Base-by-base conservation (phyloP, 805 yeast genomes). In the Blastobotrys muscicola region DNA sequence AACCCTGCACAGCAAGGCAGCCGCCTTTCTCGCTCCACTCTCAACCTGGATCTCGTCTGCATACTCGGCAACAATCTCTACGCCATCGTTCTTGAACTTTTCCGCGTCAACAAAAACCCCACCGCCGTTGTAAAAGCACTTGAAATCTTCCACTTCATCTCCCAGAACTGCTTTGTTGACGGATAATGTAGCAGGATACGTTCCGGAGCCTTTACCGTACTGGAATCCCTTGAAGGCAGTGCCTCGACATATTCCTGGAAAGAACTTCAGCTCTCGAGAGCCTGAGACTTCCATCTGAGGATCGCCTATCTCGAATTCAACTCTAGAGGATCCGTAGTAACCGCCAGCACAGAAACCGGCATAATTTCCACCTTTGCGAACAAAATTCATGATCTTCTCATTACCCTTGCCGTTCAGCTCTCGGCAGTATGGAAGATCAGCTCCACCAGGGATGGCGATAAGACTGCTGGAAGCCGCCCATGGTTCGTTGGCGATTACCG, bases 321-420 rank as follows among this genome's bases (percentile, higher is more conserved):
- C 80, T 34, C 80, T 62, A 0, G 72, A 62, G 9, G 89, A 72
- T 1, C 80, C 90, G 57, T 76, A 92, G 63, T 92, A 92, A 0
- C 84, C 97, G 36, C 99, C 99, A 8, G 99, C 92, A 64, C 99
- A 92, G 50, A 92, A 76, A 0, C 98, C 98, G 14, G 90, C 61
- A 55, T 68, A 86, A 39, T 69, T 67, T 1, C 99, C 99, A 29
- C 97, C 98, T 43, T 69, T 68, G 29, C 77, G 68, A 1, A 86
- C 86, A 51, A 71, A 86, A 40, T 75, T 75, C 23, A 65, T 60
- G 48, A 86, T 84, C 33, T 69, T 66, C 8, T 64, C 54, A 54
- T 81, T 84, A 0, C 87, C 85, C 1, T 62, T 64, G 1, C 94
- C 90, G 55, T 82, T 79, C 49, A 94, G 71, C 3, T 72, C 75